Evolutionary conservation across 805 yeast genomes (phyloP).

Genomic region (Tetrapisispora arboricola): DNA sequence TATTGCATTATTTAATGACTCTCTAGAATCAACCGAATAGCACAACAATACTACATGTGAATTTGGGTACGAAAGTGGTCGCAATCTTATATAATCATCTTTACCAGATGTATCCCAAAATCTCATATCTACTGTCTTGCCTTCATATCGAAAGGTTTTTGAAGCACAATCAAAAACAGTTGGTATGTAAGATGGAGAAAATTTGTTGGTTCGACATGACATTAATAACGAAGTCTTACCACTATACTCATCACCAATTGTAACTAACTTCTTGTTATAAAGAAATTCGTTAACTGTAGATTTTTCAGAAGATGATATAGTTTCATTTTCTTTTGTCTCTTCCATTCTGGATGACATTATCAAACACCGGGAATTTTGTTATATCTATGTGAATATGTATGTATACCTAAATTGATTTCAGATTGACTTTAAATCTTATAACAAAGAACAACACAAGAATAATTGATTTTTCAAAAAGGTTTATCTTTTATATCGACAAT

Average conservation of each 20-base stretch:
- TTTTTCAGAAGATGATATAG: not conserved
- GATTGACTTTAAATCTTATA: no score
- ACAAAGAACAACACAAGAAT: no score
- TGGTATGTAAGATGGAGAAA: slow-evolving; percentile 90
- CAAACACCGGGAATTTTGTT: not conserved
- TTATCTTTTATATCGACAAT: no score
- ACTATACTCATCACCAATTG: slow-evolving; percentile 96
- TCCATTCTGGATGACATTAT: not conserved
- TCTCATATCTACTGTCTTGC: slow-evolving; percentile 84
- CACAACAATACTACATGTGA: slow-evolving; percentile 84
- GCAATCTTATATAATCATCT: slow-evolving; percentile 90
- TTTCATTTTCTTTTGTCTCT: not conserved
- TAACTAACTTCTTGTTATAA: slow-evolving; percentile 67
- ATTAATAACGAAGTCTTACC: slow-evolving; percentile 89
- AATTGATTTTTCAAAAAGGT: no score
- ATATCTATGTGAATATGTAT: no score
- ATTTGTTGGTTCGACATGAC: slow-evolving; percentile 74
- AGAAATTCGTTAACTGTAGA: not conserved
- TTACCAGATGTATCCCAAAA: slow-evolving; percentile 98
- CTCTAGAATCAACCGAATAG: slow-evolving; percentile 84
- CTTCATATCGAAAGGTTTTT: slow-evolving; percentile 87
- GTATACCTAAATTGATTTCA: no score
- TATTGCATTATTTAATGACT: slow-evolving; percentile 84
- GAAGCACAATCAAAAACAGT: slow-evolving; percentile 96
- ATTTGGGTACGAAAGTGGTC: slow-evolving; percentile 87